Base-by-base conservation (phyloP, 371 early-diverging fungal species). In the Dinochytrium kinnereticum region DNA sequence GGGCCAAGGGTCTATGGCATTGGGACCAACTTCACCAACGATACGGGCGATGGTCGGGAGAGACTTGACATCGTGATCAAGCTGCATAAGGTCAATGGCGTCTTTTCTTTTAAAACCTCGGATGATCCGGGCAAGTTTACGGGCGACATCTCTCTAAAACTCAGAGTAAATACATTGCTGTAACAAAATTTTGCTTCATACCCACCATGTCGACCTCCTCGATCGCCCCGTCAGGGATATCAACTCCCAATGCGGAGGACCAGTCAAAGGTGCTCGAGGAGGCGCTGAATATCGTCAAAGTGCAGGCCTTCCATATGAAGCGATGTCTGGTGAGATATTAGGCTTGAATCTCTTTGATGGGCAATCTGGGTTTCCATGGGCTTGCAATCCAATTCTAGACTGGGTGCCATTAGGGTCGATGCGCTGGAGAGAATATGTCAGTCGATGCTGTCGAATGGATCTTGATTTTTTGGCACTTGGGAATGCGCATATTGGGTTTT, bases 281-380 rank as follows among this genome's bases (percentile, higher is more conserved):
- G 50, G 91, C 94, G 30, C 80, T 95, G 50, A 86, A 84, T 74
- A 91, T 93, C 1, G 94, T 95, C 80, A 95, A 94, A 82, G 87
- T 92, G 28, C 95, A 96, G 78, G 88, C 92, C n/a, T 91, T 89
- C 77, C 93, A 93, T 70, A 95, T 96, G 95, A 90, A 91, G 70
- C 87, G 91, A 72, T 92, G 92, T 75, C 84, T 96, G 81, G 96
- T 94, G 86, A 76, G 85, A 51, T n/a, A n/a, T n/a, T n/a, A n/a
- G n/a, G n/a, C n/a, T n/a, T n/a, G n/a, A n/a, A n/a, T n/a, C n/a
- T n/a, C n/a, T n/a, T n/a, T n/a, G n/a, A n/a, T n/a, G n/a, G n/a
- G n/a, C n/a, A n/a, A n/a, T n/a, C n/a, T n/a, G n/a, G n/a, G n/a
- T n/a, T n/a, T n/a, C n/a, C n/a, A n/a, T n/a, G n/a, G n/a, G n/a